Conservation (phyloP, 768 basidiomycete genomes). For the Dioszegia aurantiaca region DNA sequence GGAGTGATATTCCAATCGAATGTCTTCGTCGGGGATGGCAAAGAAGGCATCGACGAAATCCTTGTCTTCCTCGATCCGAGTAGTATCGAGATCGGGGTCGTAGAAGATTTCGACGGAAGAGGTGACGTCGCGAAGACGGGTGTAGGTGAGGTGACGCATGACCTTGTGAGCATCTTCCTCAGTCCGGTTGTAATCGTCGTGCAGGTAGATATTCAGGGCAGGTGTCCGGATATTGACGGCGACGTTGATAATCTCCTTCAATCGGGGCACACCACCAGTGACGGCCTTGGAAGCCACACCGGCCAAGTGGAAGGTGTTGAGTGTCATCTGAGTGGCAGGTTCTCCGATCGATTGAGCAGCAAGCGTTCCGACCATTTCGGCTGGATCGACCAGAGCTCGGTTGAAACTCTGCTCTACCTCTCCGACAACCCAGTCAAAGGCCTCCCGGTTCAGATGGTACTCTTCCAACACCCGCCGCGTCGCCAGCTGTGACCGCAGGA, state of each 20-base stretch:
- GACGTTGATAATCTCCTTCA: slow-evolving; percentile 99
- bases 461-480: slow-evolving; percentile 81
- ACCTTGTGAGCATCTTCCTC: slow-evolving; percentile 56
- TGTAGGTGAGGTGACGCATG: slow-evolving; percentile 67
- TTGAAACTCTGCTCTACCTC: slow-evolving; percentile 97
- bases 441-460: slow-evolving; percentile 82
- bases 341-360: slow-evolving; percentile 99
- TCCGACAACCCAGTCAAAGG: slow-evolving; percentile 96
- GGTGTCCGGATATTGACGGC: slow-evolving; percentile 98
- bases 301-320: slow-evolving; percentile 99
- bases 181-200: slow-evolving; percentile 59
- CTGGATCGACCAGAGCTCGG: slow-evolving; percentile 82
- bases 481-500: slow-evolving; percentile 83
- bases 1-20: slow-evolving; percentile 85
- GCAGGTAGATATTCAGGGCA: slow-evolving; percentile 77
- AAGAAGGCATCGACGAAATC: slow-evolving; percentile 99
- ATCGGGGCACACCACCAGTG: slow-evolving; percentile 95
- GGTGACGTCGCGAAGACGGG: slow-evolving; percentile 88
- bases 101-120: slow-evolving; percentile 97
- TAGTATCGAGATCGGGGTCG: slow-evolving; percentile 84
- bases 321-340: slow-evolving; percentile 98
- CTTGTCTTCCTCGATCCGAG: slow-evolving; percentile 92
- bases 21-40: slow-evolving; percentile 95
- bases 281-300: slow-evolving; percentile 99
- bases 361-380: slow-evolving; percentile 98